These are phyloP conservation scores for Globisporangium irregulare DNA, from an alignment of 352 stramenopile species.

Conservation along the genomic window DNA sequence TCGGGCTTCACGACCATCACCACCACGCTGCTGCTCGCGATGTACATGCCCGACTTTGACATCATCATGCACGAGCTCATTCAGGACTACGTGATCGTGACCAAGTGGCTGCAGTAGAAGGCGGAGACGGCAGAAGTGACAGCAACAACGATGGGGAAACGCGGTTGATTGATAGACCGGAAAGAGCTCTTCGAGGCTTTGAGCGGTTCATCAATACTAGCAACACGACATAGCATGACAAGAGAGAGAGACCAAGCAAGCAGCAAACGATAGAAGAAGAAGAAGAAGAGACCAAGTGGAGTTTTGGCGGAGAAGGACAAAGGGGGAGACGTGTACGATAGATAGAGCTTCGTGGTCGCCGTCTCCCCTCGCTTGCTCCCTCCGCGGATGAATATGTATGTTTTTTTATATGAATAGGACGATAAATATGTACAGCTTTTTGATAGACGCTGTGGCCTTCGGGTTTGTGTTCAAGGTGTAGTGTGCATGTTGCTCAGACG, in stretches of 20 bases:
- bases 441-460: neutral
- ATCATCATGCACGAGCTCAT: constrained; percentile 72
- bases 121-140: neutral
- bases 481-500: neutral
- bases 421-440: constrained; percentile 11
- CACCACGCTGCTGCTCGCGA: constrained; percentile 67
- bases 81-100: constrained; percentile 51
- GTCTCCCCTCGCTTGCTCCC: neutral
- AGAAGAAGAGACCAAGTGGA: neutral
- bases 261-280: neutral
- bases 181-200: neutral
- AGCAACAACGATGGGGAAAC: neutral
- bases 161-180: neutral
- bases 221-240: neutral
- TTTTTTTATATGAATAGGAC: constrained; percentile 11
- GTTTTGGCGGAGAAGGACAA: neutral
- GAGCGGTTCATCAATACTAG: neutral
- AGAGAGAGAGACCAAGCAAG: neutral
- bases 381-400: neutral
- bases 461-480: neutral
- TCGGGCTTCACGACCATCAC: constrained; percentile 73
- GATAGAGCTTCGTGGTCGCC: constrained; percentile 1
- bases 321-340: neutral
- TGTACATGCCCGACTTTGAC: constrained; percentile 81
- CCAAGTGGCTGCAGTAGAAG: constrained; percentile 39